A percentile compares a stretch with the other conserved stretches of the same genome.
phyloP scores from a whole-genome alignment of 2,329 filamentous ascomycete genomes.

The Coniosporium tulheliwenetii region DNA sequence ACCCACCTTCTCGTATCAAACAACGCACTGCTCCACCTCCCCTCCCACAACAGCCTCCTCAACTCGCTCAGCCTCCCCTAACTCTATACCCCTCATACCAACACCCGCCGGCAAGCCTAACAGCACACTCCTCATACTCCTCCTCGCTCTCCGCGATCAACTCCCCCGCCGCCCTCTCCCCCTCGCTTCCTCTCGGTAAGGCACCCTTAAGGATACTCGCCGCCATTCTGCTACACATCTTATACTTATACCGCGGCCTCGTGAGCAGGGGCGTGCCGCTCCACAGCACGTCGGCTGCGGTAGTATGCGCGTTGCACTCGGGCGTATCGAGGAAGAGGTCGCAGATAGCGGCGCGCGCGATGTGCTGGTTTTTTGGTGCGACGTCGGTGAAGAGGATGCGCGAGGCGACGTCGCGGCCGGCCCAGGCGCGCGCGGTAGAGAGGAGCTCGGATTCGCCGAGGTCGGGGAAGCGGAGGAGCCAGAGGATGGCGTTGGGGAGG shows the following conservation, averaged over 20 bases:
- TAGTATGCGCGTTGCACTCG: slow-evolving; percentile 96
- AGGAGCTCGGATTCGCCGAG: slow-evolving; percentile 75
- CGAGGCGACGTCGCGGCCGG: slow-evolving; percentile 66
- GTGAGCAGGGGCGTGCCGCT: slow-evolving; percentile 88
- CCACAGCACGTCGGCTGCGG: slow-evolving; percentile 91
- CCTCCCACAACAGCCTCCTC: slow-evolving; percentile 65
- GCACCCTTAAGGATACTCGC: slow-evolving; percentile 87
- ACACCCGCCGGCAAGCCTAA: slow-evolving; percentile 48
- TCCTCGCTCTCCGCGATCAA: slow-evolving; percentile 65
- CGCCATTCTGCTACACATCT: slow-evolving; percentile 98
- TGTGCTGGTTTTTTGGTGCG: slow-evolving; percentile 86
- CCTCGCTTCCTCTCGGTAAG: slow-evolving; percentile 56
- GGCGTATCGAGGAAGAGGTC: slow-evolving; percentile 95
- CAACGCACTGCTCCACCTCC: slow-evolving; percentile 70
- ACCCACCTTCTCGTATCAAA: slow-evolving; percentile 94
- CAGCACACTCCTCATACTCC: slow-evolving; percentile 69
- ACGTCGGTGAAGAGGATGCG: slow-evolving; percentile 94
- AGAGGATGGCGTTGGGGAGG: slow-evolving; percentile 77
- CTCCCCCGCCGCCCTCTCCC: slow-evolving; percentile 51
- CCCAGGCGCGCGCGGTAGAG: slow-evolving; percentile 69
- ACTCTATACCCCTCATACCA: slow-evolving; percentile 39
- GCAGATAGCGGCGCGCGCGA: slow-evolving; percentile 77
- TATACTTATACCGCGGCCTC: slow-evolving; percentile 80
- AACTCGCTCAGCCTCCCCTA: slow-evolving; percentile 61
- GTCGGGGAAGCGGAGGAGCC: slow-evolving; percentile 94